phyloP scores from a whole-genome alignment of 1,284 basidiomycete genomes.

The Ustilago vetiveriae region DNA sequence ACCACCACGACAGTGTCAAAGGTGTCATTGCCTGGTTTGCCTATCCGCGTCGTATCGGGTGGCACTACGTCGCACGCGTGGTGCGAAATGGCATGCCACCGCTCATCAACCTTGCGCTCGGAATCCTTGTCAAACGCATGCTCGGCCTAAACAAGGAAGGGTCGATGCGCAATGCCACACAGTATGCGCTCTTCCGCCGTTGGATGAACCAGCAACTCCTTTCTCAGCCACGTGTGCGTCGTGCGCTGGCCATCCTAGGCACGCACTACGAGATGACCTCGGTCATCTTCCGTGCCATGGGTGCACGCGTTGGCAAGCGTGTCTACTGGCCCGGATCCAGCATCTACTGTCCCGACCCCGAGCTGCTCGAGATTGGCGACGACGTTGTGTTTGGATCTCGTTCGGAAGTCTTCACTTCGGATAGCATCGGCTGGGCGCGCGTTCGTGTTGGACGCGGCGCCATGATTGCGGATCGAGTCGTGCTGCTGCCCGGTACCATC shows the following conservation, averaged over 20 bases:
- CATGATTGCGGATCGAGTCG: slow-evolving; percentile 67
- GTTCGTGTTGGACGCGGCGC: slow-evolving; percentile 65
- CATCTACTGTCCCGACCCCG: slow-evolving; percentile 66
- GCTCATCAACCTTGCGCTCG: slow-evolving; percentile 62
- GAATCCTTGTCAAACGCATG: slow-evolving; percentile 62
- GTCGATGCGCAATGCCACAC: slow-evolving; percentile 66
- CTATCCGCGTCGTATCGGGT: slow-evolving; percentile 64
- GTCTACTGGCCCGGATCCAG: slow-evolving; percentile 67
- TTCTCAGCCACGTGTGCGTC: slow-evolving; percentile 60
- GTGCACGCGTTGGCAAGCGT: slow-evolving; percentile 64
- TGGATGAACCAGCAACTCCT: slow-evolving; percentile 65
- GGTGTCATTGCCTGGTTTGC: slow-evolving; percentile 67
- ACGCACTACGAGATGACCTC: slow-evolving; percentile 68
- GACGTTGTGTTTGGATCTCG: slow-evolving; percentile 67
- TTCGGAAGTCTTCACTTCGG: slow-evolving; percentile 66
- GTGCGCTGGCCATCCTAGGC: slow-evolving; percentile 62
- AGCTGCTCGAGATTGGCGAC: slow-evolving; percentile 66
- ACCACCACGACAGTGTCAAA: slow-evolving; percentile 65
- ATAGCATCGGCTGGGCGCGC: slow-evolving; percentile 66
- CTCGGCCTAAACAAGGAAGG: slow-evolving; percentile 65
- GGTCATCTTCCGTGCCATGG: slow-evolving; percentile 66
- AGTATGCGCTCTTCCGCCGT: slow-evolving; percentile 64
- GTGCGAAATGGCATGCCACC: slow-evolving; percentile 65
- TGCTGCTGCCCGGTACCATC: slow-evolving; percentile 64
- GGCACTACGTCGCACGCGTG: slow-evolving; percentile 66